Evolutionary conservation across 2,329 filamentous ascomycete genomes (phyloP).

Genomic region (Cephalotrichum gorgonifer): DNA sequence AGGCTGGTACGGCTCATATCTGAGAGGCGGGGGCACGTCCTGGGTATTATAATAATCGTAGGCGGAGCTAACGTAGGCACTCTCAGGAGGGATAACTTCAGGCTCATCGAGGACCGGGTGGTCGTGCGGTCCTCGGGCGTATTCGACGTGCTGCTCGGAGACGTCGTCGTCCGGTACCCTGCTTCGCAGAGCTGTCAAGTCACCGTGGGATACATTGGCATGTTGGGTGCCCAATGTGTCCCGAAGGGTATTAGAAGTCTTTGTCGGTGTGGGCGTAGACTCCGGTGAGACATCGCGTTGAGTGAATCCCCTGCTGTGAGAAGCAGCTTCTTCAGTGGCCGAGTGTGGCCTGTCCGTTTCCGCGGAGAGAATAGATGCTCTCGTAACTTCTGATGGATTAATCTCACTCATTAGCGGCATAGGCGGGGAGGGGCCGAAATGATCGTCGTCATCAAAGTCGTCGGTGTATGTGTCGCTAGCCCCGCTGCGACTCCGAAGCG

Average conservation of each 20-base stretch:
- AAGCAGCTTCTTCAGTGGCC: constrained; percentile 44
- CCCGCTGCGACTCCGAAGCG: constrained; percentile 30
- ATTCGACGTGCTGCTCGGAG: neutral
- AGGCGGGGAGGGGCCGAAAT: constrained; percentile 51
- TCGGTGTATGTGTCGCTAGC: constrained; percentile 34
- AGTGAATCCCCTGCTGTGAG: neutral
- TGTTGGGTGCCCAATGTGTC: constrained; percentile 60
- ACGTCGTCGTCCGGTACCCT: constrained; percentile 24
- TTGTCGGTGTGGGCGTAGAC: constrained; percentile 53
- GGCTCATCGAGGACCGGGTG: constrained; percentile 8
- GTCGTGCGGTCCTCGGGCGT: neutral
- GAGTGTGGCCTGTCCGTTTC: constrained; percentile 65
- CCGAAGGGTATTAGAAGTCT: constrained; percentile 41
- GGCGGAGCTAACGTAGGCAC: constrained; percentile 32
- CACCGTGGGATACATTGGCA: constrained; percentile 49
- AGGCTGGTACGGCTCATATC: constrained; percentile 58
- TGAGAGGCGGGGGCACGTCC: constrained; percentile 52
- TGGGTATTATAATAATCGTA: constrained; percentile 46
- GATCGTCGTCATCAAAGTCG: constrained; percentile 43
- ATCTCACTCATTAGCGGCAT: constrained; percentile 86
- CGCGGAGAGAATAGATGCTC: constrained; percentile 77
- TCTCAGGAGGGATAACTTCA: constrained; percentile 20
- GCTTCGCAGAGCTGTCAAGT: constrained; percentile 40
- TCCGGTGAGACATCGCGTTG: constrained; percentile 36
- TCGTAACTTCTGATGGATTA: constrained; percentile 75